phyloP scores from a whole-genome alignment of 306 rosid genomes.

The Malus asiatica region DNA sequence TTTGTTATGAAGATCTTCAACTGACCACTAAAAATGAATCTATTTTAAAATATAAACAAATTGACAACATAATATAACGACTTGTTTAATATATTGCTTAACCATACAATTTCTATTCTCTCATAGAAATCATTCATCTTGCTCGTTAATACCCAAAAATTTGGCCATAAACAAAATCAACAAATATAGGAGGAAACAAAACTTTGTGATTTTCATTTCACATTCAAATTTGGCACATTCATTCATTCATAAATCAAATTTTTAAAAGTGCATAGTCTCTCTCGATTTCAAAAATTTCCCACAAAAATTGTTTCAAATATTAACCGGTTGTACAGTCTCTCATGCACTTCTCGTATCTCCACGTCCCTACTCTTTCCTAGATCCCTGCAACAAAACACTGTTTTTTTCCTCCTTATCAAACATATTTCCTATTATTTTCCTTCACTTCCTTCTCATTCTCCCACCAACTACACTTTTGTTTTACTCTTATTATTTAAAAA shows the following conservation, averaged over 20 bases:
- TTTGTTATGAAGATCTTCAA: too few relatives aligned
- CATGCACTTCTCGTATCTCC: constrained; percentile 43
- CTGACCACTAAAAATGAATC: too few relatives aligned
- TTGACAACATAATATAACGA: too few relatives aligned
- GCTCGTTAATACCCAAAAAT: not conserved
- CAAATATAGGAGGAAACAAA: not conserved
- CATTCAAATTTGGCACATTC: not conserved
- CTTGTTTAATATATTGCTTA: too few relatives aligned
- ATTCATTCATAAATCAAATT: not conserved
- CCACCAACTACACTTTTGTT: constrained; percentile 6
- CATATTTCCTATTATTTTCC: not conserved
- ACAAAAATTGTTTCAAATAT: not conserved
- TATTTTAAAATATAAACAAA: too few relatives aligned
- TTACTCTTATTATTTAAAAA: not conserved
- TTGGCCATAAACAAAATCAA: not conserved
- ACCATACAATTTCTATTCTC: too few relatives aligned
- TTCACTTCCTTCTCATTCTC: constrained; percentile 11
- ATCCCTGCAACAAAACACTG: constrained; percentile 38
- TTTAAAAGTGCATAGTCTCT: not conserved
- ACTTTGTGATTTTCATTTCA: not conserved
- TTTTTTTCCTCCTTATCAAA: constrained; percentile 11
- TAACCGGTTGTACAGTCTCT: constrained; percentile 29
- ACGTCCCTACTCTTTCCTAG: constrained; percentile 34
- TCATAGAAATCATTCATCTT: too few relatives aligned
- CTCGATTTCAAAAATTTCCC: not conserved